Conservation (phyloP, 129 eudicot species). For the Mikania micrantha region DNA sequence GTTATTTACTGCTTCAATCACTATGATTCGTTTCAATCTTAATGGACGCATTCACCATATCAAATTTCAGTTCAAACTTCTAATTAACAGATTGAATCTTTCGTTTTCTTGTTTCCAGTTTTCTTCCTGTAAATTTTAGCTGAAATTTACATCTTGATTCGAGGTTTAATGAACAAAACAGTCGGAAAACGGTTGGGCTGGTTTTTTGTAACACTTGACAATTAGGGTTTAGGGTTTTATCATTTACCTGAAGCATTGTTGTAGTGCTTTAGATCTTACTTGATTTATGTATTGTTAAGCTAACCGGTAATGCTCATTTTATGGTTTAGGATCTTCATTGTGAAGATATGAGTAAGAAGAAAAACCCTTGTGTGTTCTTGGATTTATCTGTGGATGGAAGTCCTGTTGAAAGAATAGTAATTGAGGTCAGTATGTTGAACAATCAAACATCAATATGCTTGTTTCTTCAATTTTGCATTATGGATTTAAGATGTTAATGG, state of each 20-base stretch:
- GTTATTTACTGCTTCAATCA: not conserved
- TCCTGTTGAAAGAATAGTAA: constrained; percentile 46
- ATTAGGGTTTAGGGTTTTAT: constrained; percentile 29
- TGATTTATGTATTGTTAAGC: too few species aligned
- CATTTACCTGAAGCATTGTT: not conserved
- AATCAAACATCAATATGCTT: not conserved
- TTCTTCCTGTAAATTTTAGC: not conserved
- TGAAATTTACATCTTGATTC: not conserved
- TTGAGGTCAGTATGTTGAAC: constrained; percentile 46
- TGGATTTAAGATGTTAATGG: not conserved
- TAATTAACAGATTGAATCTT: not conserved
- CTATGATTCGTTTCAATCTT: not conserved
- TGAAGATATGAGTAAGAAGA: constrained; percentile 48
- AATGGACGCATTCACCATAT: not conserved
- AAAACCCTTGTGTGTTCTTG: constrained; percentile 69
- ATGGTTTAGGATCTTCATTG: not conserved
- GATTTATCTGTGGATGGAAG: constrained; percentile 60
- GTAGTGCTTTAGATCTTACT: not conserved
- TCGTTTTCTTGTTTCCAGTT: not conserved
- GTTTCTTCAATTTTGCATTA: not conserved
- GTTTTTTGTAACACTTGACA: not conserved
- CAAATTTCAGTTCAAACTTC: not conserved
- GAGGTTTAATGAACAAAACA: not conserved
- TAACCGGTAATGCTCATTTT: not conserved
- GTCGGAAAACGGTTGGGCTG: not conserved